These are phyloP conservation scores for Fistulinella cinereoalba DNA, from an alignment of 1,284 basidiomycete species.

Conservation along the genomic window DNA sequence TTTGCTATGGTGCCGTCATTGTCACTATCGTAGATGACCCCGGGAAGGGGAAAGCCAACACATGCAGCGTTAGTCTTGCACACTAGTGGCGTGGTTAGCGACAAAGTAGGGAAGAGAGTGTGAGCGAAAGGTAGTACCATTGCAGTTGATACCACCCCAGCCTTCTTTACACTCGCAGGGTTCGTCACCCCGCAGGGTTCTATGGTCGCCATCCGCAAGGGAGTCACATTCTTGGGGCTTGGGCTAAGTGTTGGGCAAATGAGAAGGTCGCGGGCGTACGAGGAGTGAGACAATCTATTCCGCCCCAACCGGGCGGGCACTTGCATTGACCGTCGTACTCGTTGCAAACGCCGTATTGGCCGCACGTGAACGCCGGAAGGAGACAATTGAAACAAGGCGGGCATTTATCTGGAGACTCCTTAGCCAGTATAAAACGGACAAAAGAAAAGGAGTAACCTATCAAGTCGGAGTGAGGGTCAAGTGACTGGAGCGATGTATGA, in stretches of 20 bases:
- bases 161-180: slow-evolving; percentile 89
- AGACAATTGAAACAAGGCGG: slow-evolving; percentile 74
- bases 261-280: slow-evolving; percentile 44
- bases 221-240: slow-evolving; percentile 76
- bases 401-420: slow-evolving; percentile 37
- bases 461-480: slow-evolving; percentile 8
- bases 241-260: background rate
- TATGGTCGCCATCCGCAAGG: slow-evolving; percentile 82
- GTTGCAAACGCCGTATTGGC: slow-evolving; percentile 74
- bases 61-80: slow-evolving; percentile 83
- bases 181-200: slow-evolving; percentile 76
- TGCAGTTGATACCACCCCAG: slow-evolving; percentile 96
- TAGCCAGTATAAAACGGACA: background rate
- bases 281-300: slow-evolving; percentile 75
- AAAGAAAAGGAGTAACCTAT: slow-evolving; percentile 13
- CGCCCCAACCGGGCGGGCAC: slow-evolving; percentile 81
- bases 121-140: slow-evolving; percentile 55
- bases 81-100: slow-evolving; percentile 48
- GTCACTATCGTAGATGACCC: slow-evolving; percentile 41
- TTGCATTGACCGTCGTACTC: slow-evolving; percentile 77
- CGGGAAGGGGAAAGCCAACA: slow-evolving; percentile 66
- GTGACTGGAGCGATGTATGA: too few species aligned
- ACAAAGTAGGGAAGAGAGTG: background rate
- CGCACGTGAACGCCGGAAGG: slow-evolving; percentile 68
- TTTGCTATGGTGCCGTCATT: slow-evolving; percentile 53